Evolutionary conservation across 345 rosid genomes (phyloP).

Genomic region (Erodium maritimum): DNA sequence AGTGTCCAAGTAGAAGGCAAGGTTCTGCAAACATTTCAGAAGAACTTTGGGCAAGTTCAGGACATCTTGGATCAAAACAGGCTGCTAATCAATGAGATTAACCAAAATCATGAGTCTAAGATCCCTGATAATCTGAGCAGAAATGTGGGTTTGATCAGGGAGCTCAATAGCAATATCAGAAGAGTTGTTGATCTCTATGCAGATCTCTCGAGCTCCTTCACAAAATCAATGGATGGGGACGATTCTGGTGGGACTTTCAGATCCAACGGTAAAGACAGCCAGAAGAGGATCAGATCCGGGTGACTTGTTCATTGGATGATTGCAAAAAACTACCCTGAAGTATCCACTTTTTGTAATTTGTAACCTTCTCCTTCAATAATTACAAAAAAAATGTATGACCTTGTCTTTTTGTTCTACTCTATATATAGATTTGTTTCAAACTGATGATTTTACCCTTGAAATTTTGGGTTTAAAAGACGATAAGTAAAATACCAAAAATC

Average conservation of each 20-base stretch:
- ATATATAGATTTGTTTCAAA: no score
- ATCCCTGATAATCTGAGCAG: constrained; percentile 58
- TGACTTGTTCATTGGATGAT: no score
- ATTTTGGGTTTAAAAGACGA: no score
- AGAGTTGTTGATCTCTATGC: constrained; percentile 76
- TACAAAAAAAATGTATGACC: no score
- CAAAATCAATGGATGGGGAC: constrained; percentile 52
- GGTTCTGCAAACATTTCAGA: constrained; percentile 57
- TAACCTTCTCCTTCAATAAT: no score
- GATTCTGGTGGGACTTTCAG: constrained; percentile 52
- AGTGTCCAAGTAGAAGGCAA: constrained; percentile 47
- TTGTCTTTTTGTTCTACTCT: no score
- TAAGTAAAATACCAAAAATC: no score
- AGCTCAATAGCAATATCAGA: constrained; percentile 79
- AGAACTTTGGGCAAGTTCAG: constrained; percentile 72
- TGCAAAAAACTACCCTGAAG: no score
- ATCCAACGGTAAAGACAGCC: constrained; percentile 57
- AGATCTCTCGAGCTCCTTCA: constrained; percentile 59
- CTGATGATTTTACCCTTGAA: no score
- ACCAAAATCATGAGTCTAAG: constrained; percentile 77
- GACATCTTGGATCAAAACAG: constrained; percentile 69
- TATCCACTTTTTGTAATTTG: no score
- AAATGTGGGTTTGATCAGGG: constrained; percentile 73
- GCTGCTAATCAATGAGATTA: no score
- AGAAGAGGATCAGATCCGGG: constrained; percentile 76